Base-by-base conservation (phyloP, 352 stramenopile species). In the Globisporangium barbulae region DNA sequence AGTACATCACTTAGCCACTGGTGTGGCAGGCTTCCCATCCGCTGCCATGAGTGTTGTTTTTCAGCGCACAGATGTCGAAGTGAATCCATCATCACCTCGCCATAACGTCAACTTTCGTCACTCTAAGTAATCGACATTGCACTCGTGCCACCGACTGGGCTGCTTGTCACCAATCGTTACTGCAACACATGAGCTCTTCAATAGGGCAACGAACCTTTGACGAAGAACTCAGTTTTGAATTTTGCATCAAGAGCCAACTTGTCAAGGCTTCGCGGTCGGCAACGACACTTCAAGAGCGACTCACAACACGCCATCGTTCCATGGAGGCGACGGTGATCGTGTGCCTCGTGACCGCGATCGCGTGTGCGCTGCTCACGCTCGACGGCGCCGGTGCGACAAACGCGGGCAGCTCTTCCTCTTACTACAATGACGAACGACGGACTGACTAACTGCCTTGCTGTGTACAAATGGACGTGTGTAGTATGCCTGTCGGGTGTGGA, bases 321-420 rank as follows among this genome's bases (percentile, higher is more conserved):
- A 88, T 87, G 78, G 79, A 88, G 68, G 22, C 69, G 63, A 85
- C 81, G n/a, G 74, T 90, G 44, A 78, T 88, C 53, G 75, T 76
- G 44, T 88, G 75, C 50, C 48, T 85, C 41, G 66, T 68, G 10
- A 64, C 87, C 3, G 75, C 75, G 30, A 44, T 82, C 33, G 65
- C 69, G 31, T 79, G 76, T 28, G 53, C 75, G 22, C 64, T 88
- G 30, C 69, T 90, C 8, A 69, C 73, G 48, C 37, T 75, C 25
- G 71, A 82, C 53, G 81, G 81, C 4, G 65, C 70, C 55, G 66
- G 80, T 89, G 33, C 31, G 57, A 22, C 3, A 12, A 5, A 5
- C 31, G 5, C 28, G 22, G 7, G 25, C 15, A 13, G 2, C 19
- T 22, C 5, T 22, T 48, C 12, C 39, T 47, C 13, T 45, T n/a